These are phyloP conservation scores for Calonectria pteridis DNA, from an alignment of 2,329 filamentous ascomycete genomes.

Conservation along the genomic window DNA sequence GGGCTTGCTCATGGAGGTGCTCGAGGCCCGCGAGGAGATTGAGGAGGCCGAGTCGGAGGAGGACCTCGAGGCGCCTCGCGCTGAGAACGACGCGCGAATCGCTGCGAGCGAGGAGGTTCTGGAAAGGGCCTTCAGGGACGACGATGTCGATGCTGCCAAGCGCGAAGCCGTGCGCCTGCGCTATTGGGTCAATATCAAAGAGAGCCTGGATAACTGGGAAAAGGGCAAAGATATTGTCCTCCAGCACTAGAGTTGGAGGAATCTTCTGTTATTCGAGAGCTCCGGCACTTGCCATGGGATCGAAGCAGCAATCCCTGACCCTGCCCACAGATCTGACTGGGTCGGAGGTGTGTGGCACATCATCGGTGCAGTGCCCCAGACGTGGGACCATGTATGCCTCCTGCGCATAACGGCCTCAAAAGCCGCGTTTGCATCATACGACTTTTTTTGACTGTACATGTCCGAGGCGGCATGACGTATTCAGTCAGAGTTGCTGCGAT, in stretches of 20 bases:
- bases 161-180: constrained; percentile 81
- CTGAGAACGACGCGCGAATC: constrained; percentile 78
- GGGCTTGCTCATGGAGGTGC: constrained; percentile 80
- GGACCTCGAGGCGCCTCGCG: constrained; percentile 70
- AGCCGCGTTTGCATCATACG: constrained; percentile 16
- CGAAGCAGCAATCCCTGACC: background rate
- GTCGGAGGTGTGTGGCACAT: background rate
- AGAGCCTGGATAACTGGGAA: constrained; percentile 88
- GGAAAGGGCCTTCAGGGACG: constrained; percentile 73
- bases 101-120: constrained; percentile 71
- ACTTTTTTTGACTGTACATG: constrained; percentile 17
- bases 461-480: constrained; percentile 17
- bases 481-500: constrained; percentile 10
- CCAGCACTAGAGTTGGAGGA: constrained; percentile 55
- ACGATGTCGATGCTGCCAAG: constrained; percentile 76
- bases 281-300: background rate
- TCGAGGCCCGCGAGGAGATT: constrained; percentile 83
- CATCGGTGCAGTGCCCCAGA: constrained; percentile 10
- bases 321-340: too few species aligned
- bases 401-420: background rate
- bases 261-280: too few species aligned
- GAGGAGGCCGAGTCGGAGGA: constrained; percentile 78
- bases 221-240: constrained; percentile 73
- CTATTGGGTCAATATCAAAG: constrained; percentile 92
- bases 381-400: background rate